phyloP scores from a whole-genome alignment of 805 yeast genomes.

The Nakazawaea wyomingensis region DNA sequence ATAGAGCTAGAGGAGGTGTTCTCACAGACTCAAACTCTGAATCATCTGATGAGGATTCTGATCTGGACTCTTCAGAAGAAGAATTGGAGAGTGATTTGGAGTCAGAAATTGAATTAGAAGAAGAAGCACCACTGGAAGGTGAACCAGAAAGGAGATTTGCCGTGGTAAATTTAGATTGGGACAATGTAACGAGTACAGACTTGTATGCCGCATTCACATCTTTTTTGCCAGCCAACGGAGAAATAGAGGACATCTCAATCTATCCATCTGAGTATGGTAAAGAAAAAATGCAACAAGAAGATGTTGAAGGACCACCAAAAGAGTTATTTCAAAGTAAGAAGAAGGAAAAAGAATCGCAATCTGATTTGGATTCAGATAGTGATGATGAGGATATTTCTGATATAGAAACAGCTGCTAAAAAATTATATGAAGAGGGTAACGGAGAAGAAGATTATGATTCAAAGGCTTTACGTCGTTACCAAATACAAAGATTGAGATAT shows the following conservation, averaged over 20 bases:
- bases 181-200: constrained; percentile 82
- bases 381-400: constrained; percentile 38
- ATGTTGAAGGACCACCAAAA: constrained; percentile 85
- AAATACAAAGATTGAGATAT: constrained; percentile 86
- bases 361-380: constrained; percentile 36
- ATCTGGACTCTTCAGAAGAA: constrained; percentile 36
- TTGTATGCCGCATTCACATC: constrained; percentile 83
- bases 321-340: constrained; percentile 59
- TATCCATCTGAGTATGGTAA: constrained; percentile 93
- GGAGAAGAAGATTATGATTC: constrained; percentile 83
- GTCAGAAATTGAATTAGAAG: constrained; percentile 51
- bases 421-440: constrained; percentile 72
- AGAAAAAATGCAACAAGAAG: constrained; percentile 85
- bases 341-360: constrained; percentile 28
- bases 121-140: constrained; percentile 69
- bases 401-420: constrained; percentile 58
- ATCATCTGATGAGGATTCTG: constrained; percentile 33
- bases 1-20: constrained; percentile 73
- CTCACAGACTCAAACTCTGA: constrained; percentile 38
- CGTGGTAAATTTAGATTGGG: constrained; percentile 97
- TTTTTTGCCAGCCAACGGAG: constrained; percentile 75
- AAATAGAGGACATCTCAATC: constrained; percentile 61
- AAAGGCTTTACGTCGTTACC: constrained; percentile 80
- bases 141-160: constrained; percentile 83
- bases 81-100: constrained; percentile 27